phyloP scores from a whole-genome alignment of 2,329 filamentous ascomycete species.

The Microdochium bolleyi region DNA sequence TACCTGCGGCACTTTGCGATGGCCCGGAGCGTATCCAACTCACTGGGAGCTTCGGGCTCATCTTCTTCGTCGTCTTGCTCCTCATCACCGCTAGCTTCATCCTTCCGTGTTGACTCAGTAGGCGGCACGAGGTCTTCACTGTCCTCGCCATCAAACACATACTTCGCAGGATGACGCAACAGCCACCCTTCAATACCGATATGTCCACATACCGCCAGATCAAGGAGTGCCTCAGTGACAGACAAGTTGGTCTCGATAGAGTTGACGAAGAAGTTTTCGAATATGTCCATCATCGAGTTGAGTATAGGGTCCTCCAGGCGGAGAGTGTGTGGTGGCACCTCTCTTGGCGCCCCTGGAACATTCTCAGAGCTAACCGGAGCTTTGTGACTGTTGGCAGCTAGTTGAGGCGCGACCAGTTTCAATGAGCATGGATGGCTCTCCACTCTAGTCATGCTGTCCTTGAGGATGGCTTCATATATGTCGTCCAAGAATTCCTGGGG shows the following conservation, averaged over 20 bases:
- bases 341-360: slow-evolving; percentile 52
- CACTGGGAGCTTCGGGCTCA: slow-evolving; percentile 29
- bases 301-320: slow-evolving; percentile 55
- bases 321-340: slow-evolving; percentile 53
- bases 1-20: slow-evolving; percentile 44
- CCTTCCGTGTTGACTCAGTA: slow-evolving; percentile 10
- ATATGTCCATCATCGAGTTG: slow-evolving; percentile 58
- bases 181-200: slow-evolving; percentile 89
- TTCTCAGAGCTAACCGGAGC: slow-evolving; percentile 46
- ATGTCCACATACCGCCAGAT: slow-evolving; percentile 76
- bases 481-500: slow-evolving; percentile 60
- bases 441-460: slow-evolving; percentile 60
- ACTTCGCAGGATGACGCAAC: slow-evolving; percentile 61
- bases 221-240: slow-evolving; percentile 75
- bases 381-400: slow-evolving; percentile 47
- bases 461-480: slow-evolving; percentile 62
- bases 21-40: slow-evolving; percentile 35
- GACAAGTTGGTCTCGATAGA: slow-evolving; percentile 86
- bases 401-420: slow-evolving; percentile 55
- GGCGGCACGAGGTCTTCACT: slow-evolving; percentile 16
- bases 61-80: slow-evolving; percentile 25
- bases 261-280: slow-evolving; percentile 81
- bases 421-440: slow-evolving; percentile 69
- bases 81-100: not conserved
- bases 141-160: slow-evolving; percentile 42